A percentile compares a stretch with the other conserved stretches of the same genome.
These are phyloP conservation scores for Hypoxylon sp. DNA, from an alignment of 2,329 filamentous ascomycete genomes.

Conservation along the genomic window DNA sequence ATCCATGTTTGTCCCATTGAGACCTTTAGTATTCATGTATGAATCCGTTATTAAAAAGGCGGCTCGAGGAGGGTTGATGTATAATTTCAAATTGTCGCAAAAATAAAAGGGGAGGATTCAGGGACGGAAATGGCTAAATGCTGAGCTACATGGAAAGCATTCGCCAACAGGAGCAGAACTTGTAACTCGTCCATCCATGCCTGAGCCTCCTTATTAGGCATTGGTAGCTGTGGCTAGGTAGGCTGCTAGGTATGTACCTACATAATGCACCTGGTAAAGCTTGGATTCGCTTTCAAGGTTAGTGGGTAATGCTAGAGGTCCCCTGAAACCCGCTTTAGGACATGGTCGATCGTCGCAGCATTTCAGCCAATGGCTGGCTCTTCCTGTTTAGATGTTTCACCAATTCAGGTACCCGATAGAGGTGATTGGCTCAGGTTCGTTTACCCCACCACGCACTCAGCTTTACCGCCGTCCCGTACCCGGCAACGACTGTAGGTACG, in stretches of 20 bases:
- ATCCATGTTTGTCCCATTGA: slow-evolving; percentile 22
- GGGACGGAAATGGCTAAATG: slow-evolving; percentile 15
- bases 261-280: too few relatives aligned
- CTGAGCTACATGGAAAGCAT: neutral
- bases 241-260: neutral
- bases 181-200: slow-evolving; percentile 1
- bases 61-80: slow-evolving; percentile 10
- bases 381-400: slow-evolving; percentile 37
- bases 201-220: slow-evolving; percentile 1
- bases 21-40: neutral
- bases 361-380: slow-evolving; percentile 34
- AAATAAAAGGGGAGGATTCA: slow-evolving; percentile 12
- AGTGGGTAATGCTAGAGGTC: slow-evolving; percentile 24
- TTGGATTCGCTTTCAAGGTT: too few relatives aligned
- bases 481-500: slow-evolving; percentile 23
- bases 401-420: slow-evolving; percentile 42
- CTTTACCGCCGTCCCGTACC: slow-evolving; percentile 39
- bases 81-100: slow-evolving; percentile 15
- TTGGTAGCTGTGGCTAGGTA: slow-evolving; percentile 12
- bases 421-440: slow-evolving; percentile 37
- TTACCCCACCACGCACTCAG: slow-evolving; percentile 26
- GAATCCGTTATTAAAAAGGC: slow-evolving; percentile 1
- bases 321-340: slow-evolving; percentile 38
- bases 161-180: slow-evolving; percentile 3
- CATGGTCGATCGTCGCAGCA: slow-evolving; percentile 29